These are phyloP conservation scores for Andrographis paniculata DNA, from an alignment of 305 asterid genomes.

Conservation along the genomic window DNA sequence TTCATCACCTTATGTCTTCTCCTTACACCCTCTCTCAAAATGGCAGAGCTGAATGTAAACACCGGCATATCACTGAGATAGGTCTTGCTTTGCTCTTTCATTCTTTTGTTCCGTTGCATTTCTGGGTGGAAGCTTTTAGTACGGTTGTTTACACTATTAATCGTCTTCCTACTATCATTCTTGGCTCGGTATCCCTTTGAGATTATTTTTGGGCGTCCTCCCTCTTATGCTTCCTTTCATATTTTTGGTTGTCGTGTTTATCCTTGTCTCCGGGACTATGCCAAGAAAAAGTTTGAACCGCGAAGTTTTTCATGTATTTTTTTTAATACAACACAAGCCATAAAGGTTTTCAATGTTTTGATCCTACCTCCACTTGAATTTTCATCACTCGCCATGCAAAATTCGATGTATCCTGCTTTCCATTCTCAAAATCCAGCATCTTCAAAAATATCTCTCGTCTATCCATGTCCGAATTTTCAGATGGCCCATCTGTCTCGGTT, in stretches of 20 bases:
- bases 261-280: constrained; percentile 2
- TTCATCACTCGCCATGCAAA: not conserved
- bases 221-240: not conserved
- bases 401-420: not conserved
- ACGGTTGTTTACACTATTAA: not conserved
- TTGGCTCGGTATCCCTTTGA: not conserved
- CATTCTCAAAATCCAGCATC: not conserved
- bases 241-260: constrained; percentile 2
- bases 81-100: constrained; percentile 3
- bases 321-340: not conserved
- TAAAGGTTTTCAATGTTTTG: constrained; percentile 1
- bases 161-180: not conserved
- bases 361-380: not conserved
- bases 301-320: not conserved
- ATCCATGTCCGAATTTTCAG: not conserved
- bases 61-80: not conserved
- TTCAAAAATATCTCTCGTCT: not conserved
- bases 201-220: not conserved
- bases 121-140: constrained; percentile 1
- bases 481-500: not conserved
- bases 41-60: not conserved
- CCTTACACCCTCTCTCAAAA: too few species aligned
- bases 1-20: too few species aligned
- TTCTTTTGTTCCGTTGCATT: not conserved
- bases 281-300: not conserved